Evolutionary conservation across 202 grass and related monocot genomes (phyloP).

Genomic region (Brachypodium distachyon): DNA sequence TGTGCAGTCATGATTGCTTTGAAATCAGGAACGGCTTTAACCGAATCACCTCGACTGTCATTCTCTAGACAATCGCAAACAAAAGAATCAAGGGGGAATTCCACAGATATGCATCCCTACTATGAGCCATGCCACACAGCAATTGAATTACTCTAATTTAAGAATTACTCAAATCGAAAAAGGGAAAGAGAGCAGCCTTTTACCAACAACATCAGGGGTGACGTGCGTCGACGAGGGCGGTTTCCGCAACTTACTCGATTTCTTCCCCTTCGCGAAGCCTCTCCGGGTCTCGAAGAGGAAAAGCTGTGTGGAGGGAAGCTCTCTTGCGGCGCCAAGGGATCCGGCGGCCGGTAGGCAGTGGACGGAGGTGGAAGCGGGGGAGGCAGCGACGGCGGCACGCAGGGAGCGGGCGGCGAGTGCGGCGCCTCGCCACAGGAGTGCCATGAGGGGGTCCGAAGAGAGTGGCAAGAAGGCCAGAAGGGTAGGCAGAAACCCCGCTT

Average conservation of each 20-base stretch:
- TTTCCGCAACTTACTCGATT: slow-evolving; percentile 46
- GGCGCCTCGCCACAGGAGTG: slow-evolving; percentile 46
- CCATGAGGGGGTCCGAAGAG: slow-evolving; percentile 25
- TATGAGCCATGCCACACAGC: background rate
- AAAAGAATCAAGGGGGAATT: slow-evolving; percentile 7
- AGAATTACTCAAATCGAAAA: background rate
- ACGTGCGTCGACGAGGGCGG: background rate
- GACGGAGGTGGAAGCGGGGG: slow-evolving; percentile 19
- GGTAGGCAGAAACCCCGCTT: background rate
- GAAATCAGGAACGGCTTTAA: slow-evolving; percentile 58
- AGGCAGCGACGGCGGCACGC: slow-evolving; percentile 16
- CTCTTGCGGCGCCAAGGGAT: slow-evolving; percentile 15
- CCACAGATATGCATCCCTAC: background rate
- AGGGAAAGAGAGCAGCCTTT: background rate
- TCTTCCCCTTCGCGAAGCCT: slow-evolving; percentile 86
- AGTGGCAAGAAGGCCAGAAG: too few relatives aligned
- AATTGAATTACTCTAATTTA: background rate
- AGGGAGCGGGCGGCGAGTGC: slow-evolving; percentile 38
- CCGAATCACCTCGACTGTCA: slow-evolving; percentile 57
- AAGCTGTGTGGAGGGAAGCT: background rate
- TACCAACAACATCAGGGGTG: background rate
- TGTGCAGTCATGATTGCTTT: slow-evolving; percentile 53
- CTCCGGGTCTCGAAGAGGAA: slow-evolving; percentile 35
- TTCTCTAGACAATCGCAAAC: slow-evolving; percentile 41
- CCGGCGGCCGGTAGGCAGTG: slow-evolving; percentile 28